Conservation (phyloP, 225 moss, liverwort and hornwort species). For the Rhytidiadelphus loreus region DNA sequence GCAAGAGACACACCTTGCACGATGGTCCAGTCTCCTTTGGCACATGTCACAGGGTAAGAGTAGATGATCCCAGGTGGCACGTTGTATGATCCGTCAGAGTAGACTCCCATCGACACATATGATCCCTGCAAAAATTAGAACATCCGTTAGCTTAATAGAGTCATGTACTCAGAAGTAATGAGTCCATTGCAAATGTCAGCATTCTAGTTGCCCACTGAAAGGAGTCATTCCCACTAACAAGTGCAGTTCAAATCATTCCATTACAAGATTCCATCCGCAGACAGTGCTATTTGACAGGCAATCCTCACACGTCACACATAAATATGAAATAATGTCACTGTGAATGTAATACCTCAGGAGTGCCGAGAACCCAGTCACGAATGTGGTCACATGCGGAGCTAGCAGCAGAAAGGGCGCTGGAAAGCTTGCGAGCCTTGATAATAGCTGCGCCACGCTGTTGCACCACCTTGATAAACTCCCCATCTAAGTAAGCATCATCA, state of each 20-base stretch:
- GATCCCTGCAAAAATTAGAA: slow-evolving; percentile 43
- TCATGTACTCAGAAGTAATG: neutral
- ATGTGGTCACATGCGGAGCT: slow-evolving; percentile 98
- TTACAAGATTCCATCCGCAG: neutral
- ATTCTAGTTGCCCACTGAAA: neutral
- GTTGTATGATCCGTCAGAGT: slow-evolving; percentile 91
- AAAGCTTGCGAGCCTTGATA: slow-evolving; percentile 97
- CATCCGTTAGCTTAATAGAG: neutral
- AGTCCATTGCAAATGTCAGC: neutral
- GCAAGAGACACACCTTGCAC: slow-evolving; percentile 51
- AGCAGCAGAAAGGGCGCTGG: slow-evolving; percentile 95
- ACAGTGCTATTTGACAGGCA: neutral
- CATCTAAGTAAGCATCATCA: slow-evolving; percentile 71
- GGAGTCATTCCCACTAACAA: neutral
- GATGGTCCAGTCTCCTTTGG: slow-evolving; percentile 76
- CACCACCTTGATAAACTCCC: slow-evolving; percentile 91
- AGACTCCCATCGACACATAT: slow-evolving; percentile 92
- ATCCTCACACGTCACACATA: neutral
- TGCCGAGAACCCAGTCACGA: slow-evolving; percentile 93
- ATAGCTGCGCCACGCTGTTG: slow-evolving; percentile 97
- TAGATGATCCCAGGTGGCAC: slow-evolving; percentile 77
- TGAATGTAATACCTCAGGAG: slow-evolving; percentile 56
- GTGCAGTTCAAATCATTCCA: neutral
- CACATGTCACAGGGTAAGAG: slow-evolving; percentile 85
- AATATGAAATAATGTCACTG: neutral